Percentiles rank a stretch among this genome's conserved stretches.
Conservation (phyloP, 352 stramenopile species). For the Thalassiosira exigua region DNA sequence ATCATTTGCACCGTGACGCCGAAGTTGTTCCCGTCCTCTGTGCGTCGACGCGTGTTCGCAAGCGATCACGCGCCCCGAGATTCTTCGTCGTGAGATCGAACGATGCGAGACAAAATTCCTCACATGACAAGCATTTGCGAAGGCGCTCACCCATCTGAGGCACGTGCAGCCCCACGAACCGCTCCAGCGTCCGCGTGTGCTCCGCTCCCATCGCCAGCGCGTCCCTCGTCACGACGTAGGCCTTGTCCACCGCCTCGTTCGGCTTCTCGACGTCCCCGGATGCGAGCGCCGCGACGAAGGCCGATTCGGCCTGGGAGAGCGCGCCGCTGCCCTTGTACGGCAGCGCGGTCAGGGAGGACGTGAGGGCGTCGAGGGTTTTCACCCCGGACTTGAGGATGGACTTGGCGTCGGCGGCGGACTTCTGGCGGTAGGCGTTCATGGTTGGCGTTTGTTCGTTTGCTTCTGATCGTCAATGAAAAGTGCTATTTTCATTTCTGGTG, state of each 20-base stretch:
- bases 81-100: not conserved
- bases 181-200: conserved; percentile 35
- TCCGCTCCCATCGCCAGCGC: conserved; percentile 14
- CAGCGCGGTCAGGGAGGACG: conserved; percentile 19
- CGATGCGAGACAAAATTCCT: no score
- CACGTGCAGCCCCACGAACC: conserved; percentile 50
- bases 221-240: conserved; percentile 33
- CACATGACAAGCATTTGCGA: no score
- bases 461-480: no score
- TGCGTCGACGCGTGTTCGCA: not conserved
- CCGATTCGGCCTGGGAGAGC: conserved; percentile 23
- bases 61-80: not conserved
- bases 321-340: conserved; percentile 5
- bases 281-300: conserved; percentile 33
- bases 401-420: conserved; percentile 49
- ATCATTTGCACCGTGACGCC: conserved; percentile 79
- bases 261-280: conserved; percentile 19
- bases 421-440: conserved; percentile 26
- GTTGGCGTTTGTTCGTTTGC: not conserved
- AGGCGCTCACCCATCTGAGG: conserved; percentile 60
- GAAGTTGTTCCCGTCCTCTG: conserved; percentile 85
- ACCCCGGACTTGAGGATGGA: conserved; percentile 44
- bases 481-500: no score
- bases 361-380: conserved; percentile 30
- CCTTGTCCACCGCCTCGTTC: conserved; percentile 40